phyloP scores from a whole-genome alignment of 2,329 filamentous ascomycete genomes.

The Colletotrichum higginsianum region DNA sequence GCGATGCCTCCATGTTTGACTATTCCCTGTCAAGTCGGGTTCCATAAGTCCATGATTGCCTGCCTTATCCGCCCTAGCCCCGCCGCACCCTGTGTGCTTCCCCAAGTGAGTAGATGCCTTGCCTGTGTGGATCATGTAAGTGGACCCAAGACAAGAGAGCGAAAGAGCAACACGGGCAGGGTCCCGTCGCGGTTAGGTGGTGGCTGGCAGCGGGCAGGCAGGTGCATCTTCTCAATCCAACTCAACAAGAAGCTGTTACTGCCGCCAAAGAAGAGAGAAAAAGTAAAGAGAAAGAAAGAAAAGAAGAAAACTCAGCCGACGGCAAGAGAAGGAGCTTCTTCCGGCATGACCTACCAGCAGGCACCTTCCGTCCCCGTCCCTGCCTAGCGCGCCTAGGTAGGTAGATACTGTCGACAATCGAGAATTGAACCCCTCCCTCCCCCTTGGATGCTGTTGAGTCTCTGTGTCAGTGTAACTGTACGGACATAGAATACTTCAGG shows the following conservation, averaged over 20 bases:
- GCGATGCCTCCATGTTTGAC: not conserved
- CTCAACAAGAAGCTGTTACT: not conserved
- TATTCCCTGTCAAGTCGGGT: not conserved
- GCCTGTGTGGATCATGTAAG: slow-evolving; percentile 5
- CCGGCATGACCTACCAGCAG: not conserved
- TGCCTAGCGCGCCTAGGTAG: not conserved
- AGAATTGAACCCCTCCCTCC: not conserved
- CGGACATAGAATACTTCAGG: not conserved
- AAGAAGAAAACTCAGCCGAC: not conserved
- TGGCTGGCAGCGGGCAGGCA: slow-evolving; percentile 2
- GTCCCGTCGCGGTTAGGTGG: slow-evolving; percentile 3
- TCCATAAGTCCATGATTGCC: not conserved
- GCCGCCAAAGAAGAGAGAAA: too few relatives aligned
- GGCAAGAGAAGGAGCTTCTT: not conserved
- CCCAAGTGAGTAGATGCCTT: not conserved
- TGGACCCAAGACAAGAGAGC: not conserved
- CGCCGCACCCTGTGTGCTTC: slow-evolving; percentile 26
- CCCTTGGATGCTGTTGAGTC: not conserved
- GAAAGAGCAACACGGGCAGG: slow-evolving; percentile 8
- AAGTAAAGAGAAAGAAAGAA: too few relatives aligned
- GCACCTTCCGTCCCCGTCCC: not conserved
- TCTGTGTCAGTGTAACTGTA: not conserved
- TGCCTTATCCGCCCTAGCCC: slow-evolving; percentile 18
- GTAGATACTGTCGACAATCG: too few relatives aligned
- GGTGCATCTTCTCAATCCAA: not conserved